Percentiles rank a stretch among this genome's conserved stretches.
These are phyloP conservation scores for Irpex lacteus DNA, from an alignment of 1,284 basidiomycete species.

Conservation along the genomic window DNA sequence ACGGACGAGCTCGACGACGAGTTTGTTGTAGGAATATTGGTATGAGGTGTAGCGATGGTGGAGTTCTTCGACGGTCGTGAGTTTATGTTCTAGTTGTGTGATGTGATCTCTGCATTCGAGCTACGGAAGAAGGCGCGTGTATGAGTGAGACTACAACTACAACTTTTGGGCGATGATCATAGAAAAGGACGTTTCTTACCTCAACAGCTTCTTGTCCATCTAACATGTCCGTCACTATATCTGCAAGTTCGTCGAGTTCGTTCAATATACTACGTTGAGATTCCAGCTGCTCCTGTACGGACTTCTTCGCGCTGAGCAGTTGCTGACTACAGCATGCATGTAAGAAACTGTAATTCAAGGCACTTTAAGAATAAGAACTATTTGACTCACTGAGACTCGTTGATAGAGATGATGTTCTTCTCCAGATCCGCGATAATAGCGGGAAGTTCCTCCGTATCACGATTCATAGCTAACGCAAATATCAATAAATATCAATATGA, in stretches of 20 bases:
- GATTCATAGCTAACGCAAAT: conserved; percentile 57
- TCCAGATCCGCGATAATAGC: conserved; percentile 71
- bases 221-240: conserved; percentile 76
- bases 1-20: conserved; percentile 71
- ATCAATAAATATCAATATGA: not conserved
- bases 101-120: conserved; percentile 51
- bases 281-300: conserved; percentile 43
- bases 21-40: conserved; percentile 65
- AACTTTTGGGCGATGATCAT: not conserved
- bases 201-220: conserved; percentile 63
- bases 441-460: conserved; percentile 73
- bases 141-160: not conserved
- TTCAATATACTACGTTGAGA: conserved; percentile 48
- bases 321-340: conserved; percentile 40
- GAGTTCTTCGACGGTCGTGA: conserved; percentile 59
- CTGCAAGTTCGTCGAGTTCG: conserved; percentile 70
- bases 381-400: conserved; percentile 51
- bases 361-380: not conserved
- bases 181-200: conserved; percentile 33
- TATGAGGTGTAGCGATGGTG: conserved; percentile 64
- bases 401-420: conserved; percentile 47
- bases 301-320: conserved; percentile 42
- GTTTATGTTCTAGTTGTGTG: conserved; percentile 52
- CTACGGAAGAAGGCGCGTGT: conserved; percentile 29
- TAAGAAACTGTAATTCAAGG: not conserved